phyloP scores from a whole-genome alignment of 257 asterid genomes.

The Craterostigma plantagineum region DNA sequence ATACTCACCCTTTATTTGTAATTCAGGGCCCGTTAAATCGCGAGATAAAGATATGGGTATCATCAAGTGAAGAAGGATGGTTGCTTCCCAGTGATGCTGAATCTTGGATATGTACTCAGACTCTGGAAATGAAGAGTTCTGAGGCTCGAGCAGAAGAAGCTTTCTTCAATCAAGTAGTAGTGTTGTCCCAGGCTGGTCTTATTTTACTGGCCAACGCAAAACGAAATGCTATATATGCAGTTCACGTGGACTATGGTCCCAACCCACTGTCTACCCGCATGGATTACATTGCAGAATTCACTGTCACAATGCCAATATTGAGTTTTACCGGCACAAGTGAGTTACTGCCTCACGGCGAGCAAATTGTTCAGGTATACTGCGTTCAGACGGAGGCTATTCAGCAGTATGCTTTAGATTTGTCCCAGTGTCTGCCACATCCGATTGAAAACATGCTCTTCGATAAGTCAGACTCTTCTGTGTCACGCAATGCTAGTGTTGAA shows the following conservation, averaged over 20 bases:
- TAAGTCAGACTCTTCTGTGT: conserved; percentile 39
- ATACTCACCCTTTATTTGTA: neutral
- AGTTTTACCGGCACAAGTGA: conserved; percentile 94
- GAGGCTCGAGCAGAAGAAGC: conserved; percentile 54
- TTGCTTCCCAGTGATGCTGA: conserved; percentile 87
- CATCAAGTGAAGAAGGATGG: conserved; percentile 98
- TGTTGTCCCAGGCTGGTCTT: conserved; percentile 73
- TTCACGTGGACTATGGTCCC: conserved; percentile 83
- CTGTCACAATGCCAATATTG: conserved; percentile 92
- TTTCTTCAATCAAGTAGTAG: conserved; percentile 91
- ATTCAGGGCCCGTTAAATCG: conserved; percentile 78
- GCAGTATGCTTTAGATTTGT: conserved; percentile 84
- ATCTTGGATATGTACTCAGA: conserved; percentile 84
- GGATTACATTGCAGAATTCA: conserved; percentile 84
- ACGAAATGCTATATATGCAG: conserved; percentile 87
- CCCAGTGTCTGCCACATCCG: conserved; percentile 83
- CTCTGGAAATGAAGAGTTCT: conserved; percentile 65
- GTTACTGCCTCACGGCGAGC: conserved; percentile 67
- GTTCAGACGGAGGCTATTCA: conserved; percentile 98
- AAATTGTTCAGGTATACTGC: conserved; percentile 81
- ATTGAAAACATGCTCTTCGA: conserved; percentile 36
- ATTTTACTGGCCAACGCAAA: conserved; percentile 88
- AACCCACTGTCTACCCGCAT: conserved; percentile 65
- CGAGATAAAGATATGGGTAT: conserved; percentile 79
- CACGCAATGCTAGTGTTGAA: conserved; percentile 33